Conservation (phyloP, 2,329 filamentous ascomycete genomes). For the Pyrenochaeta sp. region DNA sequence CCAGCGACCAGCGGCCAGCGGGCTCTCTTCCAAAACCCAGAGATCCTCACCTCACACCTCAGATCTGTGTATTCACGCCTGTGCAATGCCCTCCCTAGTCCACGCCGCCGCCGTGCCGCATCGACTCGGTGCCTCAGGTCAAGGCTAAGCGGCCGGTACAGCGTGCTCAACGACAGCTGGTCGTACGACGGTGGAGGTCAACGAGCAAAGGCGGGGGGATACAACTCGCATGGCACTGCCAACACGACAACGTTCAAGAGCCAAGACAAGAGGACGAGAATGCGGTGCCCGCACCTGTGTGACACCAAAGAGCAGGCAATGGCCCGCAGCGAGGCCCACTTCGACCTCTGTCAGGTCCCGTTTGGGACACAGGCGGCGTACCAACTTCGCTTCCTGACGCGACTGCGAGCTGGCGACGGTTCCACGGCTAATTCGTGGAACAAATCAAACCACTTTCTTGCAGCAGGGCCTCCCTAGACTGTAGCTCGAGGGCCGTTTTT, state of each 20-base stretch:
- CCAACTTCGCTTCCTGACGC: conserved; percentile 24
- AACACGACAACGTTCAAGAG: conserved; percentile 32
- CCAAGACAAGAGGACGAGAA: conserved; percentile 23
- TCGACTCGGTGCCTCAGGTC: conserved; percentile 10
- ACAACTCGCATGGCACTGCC: conserved; percentile 34
- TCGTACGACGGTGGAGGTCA: conserved; percentile 21
- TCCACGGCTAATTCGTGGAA: conserved; percentile 27
- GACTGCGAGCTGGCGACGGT: conserved; percentile 21
- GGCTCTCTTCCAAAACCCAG: conserved; percentile 6
- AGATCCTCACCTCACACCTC: conserved; percentile 16
- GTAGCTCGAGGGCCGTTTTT: conserved; percentile 22
- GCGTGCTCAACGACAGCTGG: conserved; percentile 22
- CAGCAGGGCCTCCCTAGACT: conserved; percentile 22
- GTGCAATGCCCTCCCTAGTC: conserved; percentile 15
- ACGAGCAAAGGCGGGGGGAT: conserved; percentile 22
- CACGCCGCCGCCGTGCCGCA: conserved; percentile 17
- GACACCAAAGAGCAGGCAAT: conserved; percentile 8
- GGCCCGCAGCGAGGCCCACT: conserved; percentile 8
- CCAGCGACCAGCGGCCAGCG: neutral
- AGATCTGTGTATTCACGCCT: conserved; percentile 22
- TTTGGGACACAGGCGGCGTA: conserved; percentile 26
- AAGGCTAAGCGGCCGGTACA: conserved; percentile 23
- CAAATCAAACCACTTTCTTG: conserved; percentile 23
- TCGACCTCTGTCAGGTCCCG: conserved; percentile 24
- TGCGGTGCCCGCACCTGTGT: conserved; percentile 19